These are phyloP conservation scores for Artemisia argyi DNA, from an alignment of 129 eudicot species.

Conservation along the genomic window DNA sequence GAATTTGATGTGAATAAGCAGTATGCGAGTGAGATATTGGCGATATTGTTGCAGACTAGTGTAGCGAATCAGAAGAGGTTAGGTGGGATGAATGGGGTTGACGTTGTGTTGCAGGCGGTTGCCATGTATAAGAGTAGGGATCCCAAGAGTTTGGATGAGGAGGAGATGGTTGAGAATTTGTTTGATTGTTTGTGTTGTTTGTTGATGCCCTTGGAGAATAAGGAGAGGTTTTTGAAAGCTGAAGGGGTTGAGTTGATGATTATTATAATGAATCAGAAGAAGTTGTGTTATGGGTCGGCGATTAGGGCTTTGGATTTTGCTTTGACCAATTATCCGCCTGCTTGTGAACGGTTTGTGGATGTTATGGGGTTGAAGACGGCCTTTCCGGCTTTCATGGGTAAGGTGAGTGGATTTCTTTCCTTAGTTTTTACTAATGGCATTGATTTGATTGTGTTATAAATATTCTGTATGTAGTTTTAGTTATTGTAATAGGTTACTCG, in stretches of 20 bases:
- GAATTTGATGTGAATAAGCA: constrained; percentile 96
- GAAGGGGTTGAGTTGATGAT: constrained; percentile 99
- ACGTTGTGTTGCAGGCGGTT: constrained; percentile 91
- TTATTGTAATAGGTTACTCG: not conserved
- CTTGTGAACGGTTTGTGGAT: constrained; percentile 97
- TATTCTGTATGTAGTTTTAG: not conserved
- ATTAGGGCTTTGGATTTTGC: constrained; percentile 94
- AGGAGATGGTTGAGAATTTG: constrained; percentile 98
- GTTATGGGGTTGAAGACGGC: constrained; percentile 99
- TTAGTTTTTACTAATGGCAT: not conserved
- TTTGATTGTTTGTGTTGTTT: constrained; percentile 94
- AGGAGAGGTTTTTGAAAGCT: constrained; percentile 93
- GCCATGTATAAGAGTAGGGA: constrained; percentile 91
- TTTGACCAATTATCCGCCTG: constrained; percentile 93
- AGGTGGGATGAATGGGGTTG: constrained; percentile 95
- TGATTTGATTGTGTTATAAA: not conserved
- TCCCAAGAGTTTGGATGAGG: constrained; percentile 85
- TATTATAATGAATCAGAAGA: constrained; percentile 98
- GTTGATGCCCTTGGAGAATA: constrained; percentile 98
- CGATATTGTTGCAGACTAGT: constrained; percentile 89
- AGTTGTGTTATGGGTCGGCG: constrained; percentile 82
- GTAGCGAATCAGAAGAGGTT: constrained; percentile 84
- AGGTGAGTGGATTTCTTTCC: constrained; percentile 75
- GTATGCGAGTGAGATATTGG: constrained; percentile 90
- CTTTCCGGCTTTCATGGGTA: constrained; percentile 99